These are phyloP conservation scores for Phaeotremella fagi DNA, from an alignment of 768 basidiomycete species.

Conservation along the genomic window DNA sequence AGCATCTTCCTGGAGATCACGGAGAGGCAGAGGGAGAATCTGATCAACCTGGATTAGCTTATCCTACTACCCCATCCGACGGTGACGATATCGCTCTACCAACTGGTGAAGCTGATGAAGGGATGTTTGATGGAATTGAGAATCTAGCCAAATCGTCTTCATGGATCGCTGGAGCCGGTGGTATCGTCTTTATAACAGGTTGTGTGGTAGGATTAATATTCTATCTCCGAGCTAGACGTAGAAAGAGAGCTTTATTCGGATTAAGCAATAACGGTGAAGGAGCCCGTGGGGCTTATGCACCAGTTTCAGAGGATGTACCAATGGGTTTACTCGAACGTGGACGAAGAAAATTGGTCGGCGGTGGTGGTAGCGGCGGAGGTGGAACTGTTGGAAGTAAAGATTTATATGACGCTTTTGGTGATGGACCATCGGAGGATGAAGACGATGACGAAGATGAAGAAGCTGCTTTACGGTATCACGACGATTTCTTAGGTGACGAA, in stretches of 20 bases:
- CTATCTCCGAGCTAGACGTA: constrained; percentile 60
- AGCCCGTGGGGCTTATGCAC: constrained; percentile 42
- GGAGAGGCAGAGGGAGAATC: constrained; percentile 74
- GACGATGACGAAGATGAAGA: constrained; percentile 53
- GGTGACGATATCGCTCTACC: constrained; percentile 32
- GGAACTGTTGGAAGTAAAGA: constrained; percentile 63
- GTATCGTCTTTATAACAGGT: constrained; percentile 71
- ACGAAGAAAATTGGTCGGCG: constrained; percentile 46
- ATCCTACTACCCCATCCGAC: constrained; percentile 11
- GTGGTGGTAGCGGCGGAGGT: constrained; percentile 42
- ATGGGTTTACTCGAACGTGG: constrained; percentile 64
- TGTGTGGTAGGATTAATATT: constrained; percentile 69
- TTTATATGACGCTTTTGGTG: constrained; percentile 94
- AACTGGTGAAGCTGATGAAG: constrained; percentile 37
- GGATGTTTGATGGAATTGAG: constrained; percentile 41
- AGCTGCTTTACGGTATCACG: constrained; percentile 67
- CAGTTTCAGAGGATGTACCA: constrained; percentile 59
- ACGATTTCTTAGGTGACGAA: constrained; percentile 78
- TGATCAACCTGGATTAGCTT: constrained; percentile 56
- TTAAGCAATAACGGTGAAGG: constrained; percentile 54
- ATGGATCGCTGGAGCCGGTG: constrained; percentile 87
- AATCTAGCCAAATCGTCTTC: constrained; percentile 58
- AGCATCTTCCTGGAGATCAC: constrained; percentile 79
- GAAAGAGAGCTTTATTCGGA: constrained; percentile 50
- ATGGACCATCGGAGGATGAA: constrained; percentile 68